phyloP scores from a whole-genome alignment of 352 stramenopile species.

The Phytophthora macrochlamydospora region DNA sequence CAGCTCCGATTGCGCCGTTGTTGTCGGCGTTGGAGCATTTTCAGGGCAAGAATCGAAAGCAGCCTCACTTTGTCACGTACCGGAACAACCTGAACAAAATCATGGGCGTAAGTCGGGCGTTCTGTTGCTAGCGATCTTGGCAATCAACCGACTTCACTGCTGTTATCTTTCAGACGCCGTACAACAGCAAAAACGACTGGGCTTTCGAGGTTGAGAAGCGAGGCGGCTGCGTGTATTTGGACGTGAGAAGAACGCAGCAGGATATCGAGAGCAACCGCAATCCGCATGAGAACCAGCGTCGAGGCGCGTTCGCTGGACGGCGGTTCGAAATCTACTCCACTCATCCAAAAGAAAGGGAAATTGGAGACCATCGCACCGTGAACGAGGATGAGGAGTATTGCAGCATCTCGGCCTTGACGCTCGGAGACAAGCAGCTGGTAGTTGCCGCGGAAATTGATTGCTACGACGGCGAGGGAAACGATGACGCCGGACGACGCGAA shows the following conservation, averaged over 20 bases:
- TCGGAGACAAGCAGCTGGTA: conserved; percentile 57
- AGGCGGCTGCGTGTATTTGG: conserved; percentile 63
- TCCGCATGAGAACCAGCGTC: conserved; percentile 53
- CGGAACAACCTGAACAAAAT: conserved; percentile 89
- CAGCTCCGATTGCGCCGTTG: conserved; percentile 58
- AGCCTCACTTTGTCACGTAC: conserved; percentile 68
- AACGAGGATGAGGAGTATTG: conserved; percentile 63
- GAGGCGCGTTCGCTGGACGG: conserved; percentile 69
- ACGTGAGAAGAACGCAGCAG: conserved; percentile 54
- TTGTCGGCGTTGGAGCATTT: conserved; percentile 52
- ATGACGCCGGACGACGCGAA: conserved; percentile 4
- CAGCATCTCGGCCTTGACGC: conserved; percentile 59
- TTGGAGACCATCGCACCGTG: not conserved
- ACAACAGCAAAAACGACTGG: conserved; percentile 81
- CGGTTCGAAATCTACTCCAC: conserved; percentile 75
- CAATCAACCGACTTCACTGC: too few relatives aligned
- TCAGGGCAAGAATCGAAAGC: conserved; percentile 23
- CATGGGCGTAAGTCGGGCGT: conserved; percentile 47
- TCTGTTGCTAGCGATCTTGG: not conserved
- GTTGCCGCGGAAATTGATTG: conserved; percentile 76
- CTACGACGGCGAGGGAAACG: conserved; percentile 29
- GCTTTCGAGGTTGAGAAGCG: conserved; percentile 60
- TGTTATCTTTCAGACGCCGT: conserved; percentile 57
- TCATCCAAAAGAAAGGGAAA: conserved; percentile 8
- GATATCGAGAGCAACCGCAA: conserved; percentile 51